These are phyloP conservation scores for Curvularia verruculosa DNA, from an alignment of 2,329 filamentous ascomycete genomes.

Conservation along the genomic window DNA sequence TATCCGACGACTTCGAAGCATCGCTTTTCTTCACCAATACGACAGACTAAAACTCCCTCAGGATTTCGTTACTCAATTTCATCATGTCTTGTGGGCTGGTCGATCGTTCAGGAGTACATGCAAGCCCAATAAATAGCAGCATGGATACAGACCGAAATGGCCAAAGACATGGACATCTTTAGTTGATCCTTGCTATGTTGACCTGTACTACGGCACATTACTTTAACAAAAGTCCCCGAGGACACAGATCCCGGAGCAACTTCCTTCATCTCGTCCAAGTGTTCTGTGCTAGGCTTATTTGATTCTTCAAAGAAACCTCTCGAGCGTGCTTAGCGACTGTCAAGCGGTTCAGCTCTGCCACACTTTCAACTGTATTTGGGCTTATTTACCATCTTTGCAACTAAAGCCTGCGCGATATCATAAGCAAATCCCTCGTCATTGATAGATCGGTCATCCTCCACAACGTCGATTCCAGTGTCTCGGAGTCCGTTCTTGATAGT, in stretches of 20 bases:
- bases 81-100: slow-evolving; percentile 10
- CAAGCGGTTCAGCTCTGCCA: background rate
- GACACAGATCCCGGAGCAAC: background rate
- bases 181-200: background rate
- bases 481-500: slow-evolving; percentile 58
- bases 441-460: slow-evolving; percentile 58
- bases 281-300: background rate
- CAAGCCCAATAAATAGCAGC: slow-evolving; percentile 24
- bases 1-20: slow-evolving; percentile 13
- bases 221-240: background rate
- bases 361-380: slow-evolving; percentile 1
- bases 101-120: slow-evolving; percentile 16
- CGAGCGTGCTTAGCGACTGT: background rate
- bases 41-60: slow-evolving; percentile 32
- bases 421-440: slow-evolving; percentile 62
- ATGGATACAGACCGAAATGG: background rate
- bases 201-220: background rate
- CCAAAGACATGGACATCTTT: background rate
- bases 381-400: slow-evolving; percentile 26
- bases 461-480: slow-evolving; percentile 57
- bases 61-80: slow-evolving; percentile 15
- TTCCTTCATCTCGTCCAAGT: background rate
- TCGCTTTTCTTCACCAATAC: slow-evolving; percentile 17
- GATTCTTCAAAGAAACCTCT: background rate
- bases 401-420: slow-evolving; percentile 54